Percentiles rank a stretch among this genome's conserved stretches.
phyloP scores from a whole-genome alignment of 1,139 yeast species.

The Debaryomyces udenii region DNA sequence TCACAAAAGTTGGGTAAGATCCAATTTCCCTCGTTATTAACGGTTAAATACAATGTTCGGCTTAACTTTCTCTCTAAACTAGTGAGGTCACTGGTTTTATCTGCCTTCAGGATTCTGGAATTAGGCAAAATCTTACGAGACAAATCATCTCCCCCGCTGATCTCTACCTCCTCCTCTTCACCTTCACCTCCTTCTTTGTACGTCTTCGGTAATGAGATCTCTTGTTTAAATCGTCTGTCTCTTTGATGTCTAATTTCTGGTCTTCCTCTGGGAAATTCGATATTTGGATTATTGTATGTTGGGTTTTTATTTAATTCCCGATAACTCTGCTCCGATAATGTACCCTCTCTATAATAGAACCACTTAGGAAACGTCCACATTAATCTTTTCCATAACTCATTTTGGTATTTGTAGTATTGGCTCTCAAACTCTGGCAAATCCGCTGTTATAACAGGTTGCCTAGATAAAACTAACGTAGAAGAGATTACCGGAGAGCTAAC shows the following conservation, averaged over 20 bases:
- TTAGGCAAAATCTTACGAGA: conserved; percentile 73
- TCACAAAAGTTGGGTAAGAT: conserved; percentile 70
- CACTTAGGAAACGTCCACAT: conserved; percentile 98
- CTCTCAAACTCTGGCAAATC: conserved; percentile 73
- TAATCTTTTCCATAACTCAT: conserved; percentile 81
- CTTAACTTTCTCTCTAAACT: conserved; percentile 80
- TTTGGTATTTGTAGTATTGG: conserved; percentile 80
- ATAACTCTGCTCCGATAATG: conserved; percentile 83
- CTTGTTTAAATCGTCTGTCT: conserved; percentile 85
- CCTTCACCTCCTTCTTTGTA: conserved; percentile 45
- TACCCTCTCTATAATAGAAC: conserved; percentile 89
- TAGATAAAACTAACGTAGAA: conserved; percentile 64
- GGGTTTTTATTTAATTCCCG: conserved; percentile 78
- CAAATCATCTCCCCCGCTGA: conserved; percentile 48
- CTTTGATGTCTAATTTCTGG: conserved; percentile 89
- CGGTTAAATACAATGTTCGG: conserved; percentile 76
- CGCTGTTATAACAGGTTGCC: conserved; percentile 83
- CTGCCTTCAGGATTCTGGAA: conserved; percentile 78
- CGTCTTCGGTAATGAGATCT: conserved; percentile 66
- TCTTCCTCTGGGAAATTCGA: conserved; percentile 77
- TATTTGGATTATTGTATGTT: conserved; percentile 68
- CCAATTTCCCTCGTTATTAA: conserved; percentile 62
- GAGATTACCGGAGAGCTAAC: conserved; percentile 21
- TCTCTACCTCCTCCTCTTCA: conserved; percentile 37
- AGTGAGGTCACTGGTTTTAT: conserved; percentile 56